These are phyloP conservation scores for Erodium chrysanthum DNA, from an alignment of 441 rosid genomes.

Conservation along the genomic window DNA sequence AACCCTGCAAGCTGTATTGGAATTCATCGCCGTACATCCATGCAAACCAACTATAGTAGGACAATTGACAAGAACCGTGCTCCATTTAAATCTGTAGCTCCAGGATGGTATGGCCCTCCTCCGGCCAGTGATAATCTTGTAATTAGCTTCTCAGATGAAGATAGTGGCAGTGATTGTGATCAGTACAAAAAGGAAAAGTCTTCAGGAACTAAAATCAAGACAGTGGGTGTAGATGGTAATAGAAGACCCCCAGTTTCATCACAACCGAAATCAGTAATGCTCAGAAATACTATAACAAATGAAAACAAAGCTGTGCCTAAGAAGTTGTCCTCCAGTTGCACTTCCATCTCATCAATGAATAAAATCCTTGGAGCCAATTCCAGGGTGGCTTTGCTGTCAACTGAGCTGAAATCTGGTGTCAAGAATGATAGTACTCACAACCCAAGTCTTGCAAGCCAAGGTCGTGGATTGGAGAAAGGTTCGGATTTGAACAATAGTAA, in stretches of 20 bases:
- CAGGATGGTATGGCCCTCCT: constrained; percentile 33
- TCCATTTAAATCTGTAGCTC: constrained; percentile 29
- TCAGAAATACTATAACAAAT: constrained; percentile 28
- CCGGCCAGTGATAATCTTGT: constrained; percentile 56
- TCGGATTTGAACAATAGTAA: constrained; percentile 35
- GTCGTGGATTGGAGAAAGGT: constrained; percentile 33
- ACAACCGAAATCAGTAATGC: constrained; percentile 27
- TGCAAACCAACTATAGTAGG: constrained; percentile 33
- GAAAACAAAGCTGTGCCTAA: constrained; percentile 33
- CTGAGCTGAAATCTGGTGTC: constrained; percentile 32
- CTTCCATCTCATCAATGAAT: constrained; percentile 29
- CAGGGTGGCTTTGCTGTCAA: constrained; percentile 26
- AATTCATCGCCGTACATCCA: constrained; percentile 22
- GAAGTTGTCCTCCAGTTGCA: constrained; percentile 34
- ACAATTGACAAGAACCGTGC: constrained; percentile 36
- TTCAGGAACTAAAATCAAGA: constrained; percentile 28
- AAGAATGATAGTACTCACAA: constrained; percentile 27
- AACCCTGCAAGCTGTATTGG: constrained; percentile 25
- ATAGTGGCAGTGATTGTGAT: constrained; percentile 73
- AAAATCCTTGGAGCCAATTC: constrained; percentile 34
- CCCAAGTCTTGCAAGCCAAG: constrained; percentile 36
- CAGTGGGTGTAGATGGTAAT: constrained; percentile 23
- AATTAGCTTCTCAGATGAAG: constrained; percentile 82
- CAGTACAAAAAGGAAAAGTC: constrained; percentile 23
- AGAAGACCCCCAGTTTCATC: constrained; percentile 28